Evolutionary conservation across 176 grass and related monocot species (phyloP), one percentile per base, ranked within the genome.

Genomic region (Carex kokanica): DNA sequence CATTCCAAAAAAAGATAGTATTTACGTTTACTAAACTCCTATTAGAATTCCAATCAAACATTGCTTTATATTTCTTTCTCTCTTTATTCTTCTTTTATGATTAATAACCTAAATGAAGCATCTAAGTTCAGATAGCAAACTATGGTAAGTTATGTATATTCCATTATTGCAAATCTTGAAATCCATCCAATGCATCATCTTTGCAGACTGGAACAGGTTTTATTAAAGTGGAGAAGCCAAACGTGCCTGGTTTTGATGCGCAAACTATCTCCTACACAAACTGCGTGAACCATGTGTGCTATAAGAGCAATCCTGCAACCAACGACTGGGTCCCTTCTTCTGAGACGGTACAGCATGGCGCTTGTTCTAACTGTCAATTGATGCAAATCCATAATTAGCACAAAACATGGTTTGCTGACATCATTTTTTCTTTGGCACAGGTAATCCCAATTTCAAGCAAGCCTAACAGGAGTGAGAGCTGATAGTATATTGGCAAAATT

Each of bases 291-390:
- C 17, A 67, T 49, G 81, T 65, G 27, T 57, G 68, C 36, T 88
- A 85, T 55, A 91, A 14, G 25, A 92, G 91, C 86, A 97, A 93
- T 79, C 94, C 94, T 60, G 91, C 94, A 15, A 93, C 89, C 62
- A 97, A 97, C 83, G 94, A 97, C 74, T 97, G 94, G 94, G 86
- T 90, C 64, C 94, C 91, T 84, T 91, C 94, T 61, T 21, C 87
- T 71, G 91, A 91, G 20, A 91, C 32, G 61, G 93, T 93, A 93
- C 21, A 84, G 51, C 1, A 40, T 55, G 32, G 20, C 57, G 65
- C 34, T 59, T 58, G 25, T 38, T 64, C 71, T 87, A 34, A 72
- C 45, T 0, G 6, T 27, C 5, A 85, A 36, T 14, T 89, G 52
- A 54, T 54, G 15, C 21, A 77, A 77, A 75, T 49, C 9, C 47